These are phyloP conservation scores for Leersia perrieri DNA, from an alignment of 176 grass and related monocot genomes.

Conservation along the genomic window DNA sequence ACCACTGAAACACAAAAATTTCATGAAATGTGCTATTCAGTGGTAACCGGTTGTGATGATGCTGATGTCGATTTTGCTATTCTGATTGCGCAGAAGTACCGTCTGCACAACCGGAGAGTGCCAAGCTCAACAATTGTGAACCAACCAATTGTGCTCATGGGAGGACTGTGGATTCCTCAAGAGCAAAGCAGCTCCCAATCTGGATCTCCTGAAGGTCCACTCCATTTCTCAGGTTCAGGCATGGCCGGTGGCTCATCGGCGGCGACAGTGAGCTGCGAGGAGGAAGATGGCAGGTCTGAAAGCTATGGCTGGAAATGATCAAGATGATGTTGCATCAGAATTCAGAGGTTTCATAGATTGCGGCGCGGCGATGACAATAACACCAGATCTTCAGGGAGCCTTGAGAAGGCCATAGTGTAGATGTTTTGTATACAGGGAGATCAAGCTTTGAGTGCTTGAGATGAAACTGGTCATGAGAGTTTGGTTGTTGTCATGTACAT, in stretches of 20 bases:
- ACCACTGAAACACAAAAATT: not conserved
- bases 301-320: constrained; percentile 81
- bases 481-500: constrained; percentile 36
- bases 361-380: not conserved
- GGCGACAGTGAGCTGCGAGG: constrained; percentile 58
- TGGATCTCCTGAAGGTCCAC: constrained; percentile 66
- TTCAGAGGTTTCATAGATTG: constrained; percentile 15
- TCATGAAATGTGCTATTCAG: not conserved
- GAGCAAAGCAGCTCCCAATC: constrained; percentile 75
- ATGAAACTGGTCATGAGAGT: constrained; percentile 25
- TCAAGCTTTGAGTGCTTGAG: constrained; percentile 43
- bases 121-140: constrained; percentile 16
- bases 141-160: constrained; percentile 44
- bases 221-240: constrained; percentile 54
- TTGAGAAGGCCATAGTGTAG: constrained; percentile 33
- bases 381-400: constrained; percentile 10
- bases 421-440: constrained; percentile 40
- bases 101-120: constrained; percentile 68
- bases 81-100: constrained; percentile 73
- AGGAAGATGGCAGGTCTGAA: constrained; percentile 74
- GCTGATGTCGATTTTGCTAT: constrained; percentile 20
- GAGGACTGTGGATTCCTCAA: constrained; percentile 50
- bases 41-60: not conserved
- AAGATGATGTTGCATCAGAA: not conserved
- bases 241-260: constrained; percentile 47